phyloP scores from a whole-genome alignment of 2,329 filamentous ascomycete species.

The Immersiporthe knoxdaviesiana region DNA sequence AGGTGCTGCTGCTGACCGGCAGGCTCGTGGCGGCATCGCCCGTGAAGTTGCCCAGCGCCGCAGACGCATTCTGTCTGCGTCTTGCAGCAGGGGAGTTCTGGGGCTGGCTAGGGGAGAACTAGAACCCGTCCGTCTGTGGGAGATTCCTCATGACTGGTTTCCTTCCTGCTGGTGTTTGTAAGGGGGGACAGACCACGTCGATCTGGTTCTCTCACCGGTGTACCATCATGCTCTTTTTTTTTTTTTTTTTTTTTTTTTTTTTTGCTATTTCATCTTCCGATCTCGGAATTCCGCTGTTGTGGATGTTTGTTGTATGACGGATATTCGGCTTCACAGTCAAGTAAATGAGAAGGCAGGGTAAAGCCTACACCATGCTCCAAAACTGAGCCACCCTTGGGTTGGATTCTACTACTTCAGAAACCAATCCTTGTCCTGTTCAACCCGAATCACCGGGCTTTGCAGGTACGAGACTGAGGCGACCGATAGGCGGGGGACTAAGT shows the following conservation, averaged over 20 bases:
- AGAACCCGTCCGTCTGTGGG: background rate
- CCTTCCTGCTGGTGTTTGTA: too few relatives aligned
- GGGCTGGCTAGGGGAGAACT: background rate
- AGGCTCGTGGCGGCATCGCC: background rate
- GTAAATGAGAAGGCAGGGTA: too few relatives aligned
- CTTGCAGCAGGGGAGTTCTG: background rate
- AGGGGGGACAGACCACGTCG: background rate
- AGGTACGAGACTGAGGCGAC: background rate
- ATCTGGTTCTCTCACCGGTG: background rate
- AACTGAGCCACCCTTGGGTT: background rate
- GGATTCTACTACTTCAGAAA: too few relatives aligned
- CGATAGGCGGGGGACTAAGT: background rate
- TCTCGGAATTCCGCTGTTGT: too few relatives aligned
- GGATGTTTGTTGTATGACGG: background rate
- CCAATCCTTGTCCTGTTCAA: background rate
- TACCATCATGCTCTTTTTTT: too few relatives aligned
- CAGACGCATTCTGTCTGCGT: background rate
- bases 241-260: too few relatives aligned
- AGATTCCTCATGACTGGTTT: background rate
- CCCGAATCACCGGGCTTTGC: background rate
- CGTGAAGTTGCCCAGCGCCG: slow-evolving; percentile 15
- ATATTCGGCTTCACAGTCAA: too few relatives aligned
- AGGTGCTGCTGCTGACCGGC: slow-evolving; percentile 11
- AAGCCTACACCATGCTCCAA: too few relatives aligned
- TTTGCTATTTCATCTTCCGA: too few relatives aligned